Base-by-base conservation (phyloP, 2,329 filamentous ascomycete genomes). In the Ascochyta viciae-villosae region DNA sequence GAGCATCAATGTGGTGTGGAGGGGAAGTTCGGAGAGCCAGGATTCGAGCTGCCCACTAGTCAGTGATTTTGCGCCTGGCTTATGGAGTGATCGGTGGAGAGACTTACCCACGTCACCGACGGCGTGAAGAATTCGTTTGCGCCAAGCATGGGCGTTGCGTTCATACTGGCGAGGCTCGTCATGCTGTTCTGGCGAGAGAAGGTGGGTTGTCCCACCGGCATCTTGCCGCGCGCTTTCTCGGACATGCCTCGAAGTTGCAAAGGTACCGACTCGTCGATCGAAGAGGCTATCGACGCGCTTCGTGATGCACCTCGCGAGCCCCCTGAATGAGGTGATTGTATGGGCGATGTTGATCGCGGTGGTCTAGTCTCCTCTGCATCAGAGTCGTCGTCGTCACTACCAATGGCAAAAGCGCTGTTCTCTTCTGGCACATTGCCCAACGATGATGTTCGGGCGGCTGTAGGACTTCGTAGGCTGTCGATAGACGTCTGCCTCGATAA, bases 171-270 rank as follows among this genome's bases (percentile, higher is more conserved):
- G 33, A 97, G 81, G 68, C 92, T 96, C 1, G 90, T 90, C 26
- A 88, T 91, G 74, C 92, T 96, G 71, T 95, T 96, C 70, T 96
- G 92, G 16, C 94, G 84, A 0, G 93, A 96, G 73, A 97, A 96
- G 2, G 85, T 85, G n/a, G 86, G 84, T 45, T 89, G 83, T 1
- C 91, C 90, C 12, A 90, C 92, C 26, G 94, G 95, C 87, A 96
- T 92, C 76, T 99, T 99, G 7, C 95, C 95, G 45, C 95, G 84
- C 15, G 95, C 95, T 75, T 98, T 99, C 76, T 98, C 95, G 19
- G 94, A 97, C 91, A 98, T 96, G 50, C 92, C 92, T 54, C 91
- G 86, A 27, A 96, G 75, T 72, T 97, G 93, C 19, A 87, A 83
- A 13, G 92, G 92, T 9, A 96, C 86, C 4, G 89, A 89, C 57